Evolutionary conservation across 2,329 filamentous ascomycete species (phyloP).

Genomic region (Scopulariopsis brevicaulis): DNA sequence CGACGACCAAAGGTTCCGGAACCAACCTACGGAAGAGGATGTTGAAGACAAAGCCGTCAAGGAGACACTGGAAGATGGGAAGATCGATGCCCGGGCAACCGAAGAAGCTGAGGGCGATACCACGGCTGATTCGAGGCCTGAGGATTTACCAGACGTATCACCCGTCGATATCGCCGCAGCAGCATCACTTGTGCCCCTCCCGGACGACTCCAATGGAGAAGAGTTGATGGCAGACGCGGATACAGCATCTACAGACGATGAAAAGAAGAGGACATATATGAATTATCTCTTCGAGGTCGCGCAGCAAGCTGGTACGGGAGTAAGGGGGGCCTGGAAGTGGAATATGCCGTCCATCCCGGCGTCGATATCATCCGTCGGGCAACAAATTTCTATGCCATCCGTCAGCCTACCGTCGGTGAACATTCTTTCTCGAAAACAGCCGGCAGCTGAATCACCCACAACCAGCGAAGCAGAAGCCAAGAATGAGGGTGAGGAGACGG

Average conservation of each 20-base stretch:
- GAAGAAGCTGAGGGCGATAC: neutral
- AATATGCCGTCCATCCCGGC: neutral
- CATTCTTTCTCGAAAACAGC: no score
- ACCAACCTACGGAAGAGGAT: conserved; percentile 19
- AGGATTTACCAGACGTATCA: conserved; percentile 24
- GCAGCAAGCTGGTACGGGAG: neutral
- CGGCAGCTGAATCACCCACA: no score
- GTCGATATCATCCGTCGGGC: no score
- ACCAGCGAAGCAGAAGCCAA: no score
- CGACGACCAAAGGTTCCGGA: conserved; percentile 33
- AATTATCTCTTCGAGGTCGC: neutral
- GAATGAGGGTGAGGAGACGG: no score
- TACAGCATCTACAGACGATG: neutral
- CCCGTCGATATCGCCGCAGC: conserved; percentile 42
- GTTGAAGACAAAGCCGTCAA: neutral
- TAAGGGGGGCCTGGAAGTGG: neutral
- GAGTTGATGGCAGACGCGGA: neutral
- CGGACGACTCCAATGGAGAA: conserved; percentile 23
- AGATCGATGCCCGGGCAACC: neutral
- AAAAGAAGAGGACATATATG: neutral
- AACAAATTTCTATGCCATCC: no score
- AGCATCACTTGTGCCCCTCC: conserved; percentile 35
- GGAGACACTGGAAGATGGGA: neutral
- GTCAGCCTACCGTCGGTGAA: no score
- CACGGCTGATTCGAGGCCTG: conserved; percentile 11